These are phyloP conservation scores for Exophiala aquamarina DNA, from an alignment of 2,329 filamentous ascomycete genomes.

Conservation along the genomic window DNA sequence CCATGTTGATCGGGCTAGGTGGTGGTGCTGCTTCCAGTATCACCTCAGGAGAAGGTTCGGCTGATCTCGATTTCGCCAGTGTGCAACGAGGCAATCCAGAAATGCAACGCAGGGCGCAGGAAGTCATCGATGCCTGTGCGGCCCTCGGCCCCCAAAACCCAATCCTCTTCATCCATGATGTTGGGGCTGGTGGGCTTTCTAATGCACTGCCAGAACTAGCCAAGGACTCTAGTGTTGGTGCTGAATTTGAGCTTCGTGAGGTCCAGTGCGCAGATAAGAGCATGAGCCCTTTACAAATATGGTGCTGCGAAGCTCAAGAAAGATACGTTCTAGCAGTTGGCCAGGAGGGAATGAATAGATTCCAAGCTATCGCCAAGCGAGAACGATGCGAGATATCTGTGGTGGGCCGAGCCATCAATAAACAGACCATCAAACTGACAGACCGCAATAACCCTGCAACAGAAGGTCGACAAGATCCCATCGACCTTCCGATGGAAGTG, in stretches of 20 bases:
- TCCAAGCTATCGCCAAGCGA: slow-evolving; percentile 68
- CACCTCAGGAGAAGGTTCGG: slow-evolving; percentile 81
- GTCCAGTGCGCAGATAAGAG: slow-evolving; percentile 85
- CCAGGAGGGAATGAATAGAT: slow-evolving; percentile 71
- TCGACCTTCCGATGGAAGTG: slow-evolving; percentile 84
- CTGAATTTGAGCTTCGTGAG: slow-evolving; percentile 90
- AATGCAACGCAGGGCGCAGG: slow-evolving; percentile 91
- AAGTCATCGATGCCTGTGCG: slow-evolving; percentile 94
- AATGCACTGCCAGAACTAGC: slow-evolving; percentile 86
- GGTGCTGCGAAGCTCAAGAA: slow-evolving; percentile 97
- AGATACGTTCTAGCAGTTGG: slow-evolving; percentile 91
- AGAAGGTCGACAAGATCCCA: slow-evolving; percentile 65
- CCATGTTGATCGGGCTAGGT: slow-evolving; percentile 95
- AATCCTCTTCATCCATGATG: slow-evolving; percentile 96
- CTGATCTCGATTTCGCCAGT: slow-evolving; percentile 93
- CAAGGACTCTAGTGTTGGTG: slow-evolving; percentile 87
- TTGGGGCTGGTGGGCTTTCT: slow-evolving; percentile 86
- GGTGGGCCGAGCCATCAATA: slow-evolving; percentile 75
- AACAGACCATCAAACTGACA: slow-evolving; percentile 73
- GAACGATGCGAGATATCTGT: slow-evolving; percentile 92
- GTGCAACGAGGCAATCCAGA: slow-evolving; percentile 97
- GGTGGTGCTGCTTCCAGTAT: slow-evolving; percentile 93
- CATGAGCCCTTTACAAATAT: slow-evolving; percentile 95
- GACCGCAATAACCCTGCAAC: slow-evolving; percentile 69
- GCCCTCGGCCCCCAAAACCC: slow-evolving; percentile 81